phyloP scores from a whole-genome alignment of 2,329 filamentous ascomycete species.

The Leptographium wingfieldii region DNA sequence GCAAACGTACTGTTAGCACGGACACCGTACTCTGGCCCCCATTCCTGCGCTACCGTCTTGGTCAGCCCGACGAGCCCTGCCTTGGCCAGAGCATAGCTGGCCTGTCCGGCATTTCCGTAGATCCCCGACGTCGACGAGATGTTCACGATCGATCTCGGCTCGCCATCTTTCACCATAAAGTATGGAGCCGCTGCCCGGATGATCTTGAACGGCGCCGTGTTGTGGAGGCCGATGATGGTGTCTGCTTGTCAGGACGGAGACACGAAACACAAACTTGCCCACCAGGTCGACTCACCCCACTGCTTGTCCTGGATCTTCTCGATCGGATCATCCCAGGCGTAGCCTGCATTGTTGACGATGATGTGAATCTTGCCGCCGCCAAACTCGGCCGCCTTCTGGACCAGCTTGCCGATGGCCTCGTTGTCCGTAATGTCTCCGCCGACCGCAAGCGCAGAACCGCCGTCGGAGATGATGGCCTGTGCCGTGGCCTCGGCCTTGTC shows the following conservation, averaged over 20 bases:
- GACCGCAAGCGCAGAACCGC: slow-evolving; percentile 59
- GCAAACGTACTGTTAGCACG: slow-evolving; percentile 47
- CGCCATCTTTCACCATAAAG: slow-evolving; percentile 77
- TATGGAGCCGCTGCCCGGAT: slow-evolving; percentile 69
- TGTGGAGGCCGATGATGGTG: slow-evolving; percentile 72
- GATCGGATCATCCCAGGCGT: slow-evolving; percentile 86
- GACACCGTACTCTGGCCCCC: slow-evolving; percentile 75
- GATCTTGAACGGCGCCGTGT: slow-evolving; percentile 75
- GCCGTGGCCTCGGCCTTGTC: slow-evolving; percentile 59
- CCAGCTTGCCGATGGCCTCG: slow-evolving; percentile 57
- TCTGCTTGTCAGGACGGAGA: slow-evolving; percentile 20
- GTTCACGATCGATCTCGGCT: slow-evolving; percentile 68
- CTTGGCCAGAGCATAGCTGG: slow-evolving; percentile 79
- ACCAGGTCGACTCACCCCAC: slow-evolving; percentile 38
- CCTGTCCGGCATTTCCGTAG: slow-evolving; percentile 81
- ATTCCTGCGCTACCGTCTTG: slow-evolving; percentile 86
- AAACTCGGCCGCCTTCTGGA: slow-evolving; percentile 65
- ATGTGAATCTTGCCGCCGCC: slow-evolving; percentile 81
- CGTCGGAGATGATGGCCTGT: slow-evolving; percentile 52
- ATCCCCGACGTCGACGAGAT: slow-evolving; percentile 72
- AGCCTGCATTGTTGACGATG: slow-evolving; percentile 84
- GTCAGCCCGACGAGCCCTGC: slow-evolving; percentile 71
- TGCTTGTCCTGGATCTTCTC: slow-evolving; percentile 87
- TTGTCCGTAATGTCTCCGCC: slow-evolving; percentile 65
- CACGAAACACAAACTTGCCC: not conserved